Percentiles rank a stretch among this genome's conserved stretches.
phyloP scores from a whole-genome alignment of 192 early-diverging fungal genomes.

The Coemansia sp. region DNA sequence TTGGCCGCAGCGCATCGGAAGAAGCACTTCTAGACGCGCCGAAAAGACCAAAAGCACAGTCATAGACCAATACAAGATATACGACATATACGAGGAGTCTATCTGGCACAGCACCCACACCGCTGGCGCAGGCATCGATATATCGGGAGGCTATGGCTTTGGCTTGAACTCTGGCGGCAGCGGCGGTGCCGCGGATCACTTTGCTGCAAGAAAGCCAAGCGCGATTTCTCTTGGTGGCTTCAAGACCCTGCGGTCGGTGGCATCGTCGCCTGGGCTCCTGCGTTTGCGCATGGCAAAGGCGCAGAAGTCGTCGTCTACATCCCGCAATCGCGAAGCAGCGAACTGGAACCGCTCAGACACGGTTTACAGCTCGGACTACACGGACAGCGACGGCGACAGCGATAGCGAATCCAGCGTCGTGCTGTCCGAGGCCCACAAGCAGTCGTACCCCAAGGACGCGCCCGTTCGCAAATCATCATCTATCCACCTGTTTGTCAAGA shows the following conservation, averaged over 20 bases:
- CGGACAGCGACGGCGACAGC: conserved; percentile 22
- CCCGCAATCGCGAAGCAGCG: not conserved
- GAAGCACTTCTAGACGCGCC: conserved; percentile 10
- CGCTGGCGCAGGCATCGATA: not conserved
- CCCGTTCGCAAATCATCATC: conserved; percentile 34
- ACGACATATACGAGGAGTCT: conserved; percentile 52
- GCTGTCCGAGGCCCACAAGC: conserved; percentile 5
- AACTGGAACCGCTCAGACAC: conserved; percentile 24
- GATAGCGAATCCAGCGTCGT: conserved; percentile 17
- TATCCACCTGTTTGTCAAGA: conserved; percentile 43
- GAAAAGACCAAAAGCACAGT: conserved; percentile 20
- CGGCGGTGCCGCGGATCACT: not conserved
- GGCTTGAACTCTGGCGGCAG: conserved; percentile 1
- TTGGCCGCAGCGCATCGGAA: conserved; percentile 41
- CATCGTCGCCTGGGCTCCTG: conserved; percentile 11
- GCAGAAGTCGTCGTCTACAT: not conserved
- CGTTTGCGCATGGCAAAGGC: conserved; percentile 39
- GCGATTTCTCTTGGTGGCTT: conserved; percentile 3
- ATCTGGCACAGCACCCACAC: conserved; percentile 33
- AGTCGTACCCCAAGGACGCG: not conserved
- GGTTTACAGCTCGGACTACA: conserved; percentile 21
- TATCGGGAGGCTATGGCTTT: not conserved
- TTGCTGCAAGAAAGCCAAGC: not conserved
- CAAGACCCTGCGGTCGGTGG: conserved; percentile 24
- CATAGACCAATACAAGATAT: conserved; percentile 48